Conservation (phyloP, 768 basidiomycete species). For the Lentinula lateritia region DNA sequence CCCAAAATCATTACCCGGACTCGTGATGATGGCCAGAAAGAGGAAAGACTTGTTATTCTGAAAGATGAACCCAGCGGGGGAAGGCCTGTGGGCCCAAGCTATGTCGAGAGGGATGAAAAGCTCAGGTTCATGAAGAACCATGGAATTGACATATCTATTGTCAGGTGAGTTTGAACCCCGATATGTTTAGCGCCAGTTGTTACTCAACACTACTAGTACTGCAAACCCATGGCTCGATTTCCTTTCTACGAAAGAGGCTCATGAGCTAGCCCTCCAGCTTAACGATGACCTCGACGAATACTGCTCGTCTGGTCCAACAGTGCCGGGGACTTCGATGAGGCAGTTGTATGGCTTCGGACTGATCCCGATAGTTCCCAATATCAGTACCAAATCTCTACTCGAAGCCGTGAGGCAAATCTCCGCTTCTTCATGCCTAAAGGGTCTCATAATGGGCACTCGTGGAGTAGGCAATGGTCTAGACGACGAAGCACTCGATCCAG, state of each 20-base stretch:
- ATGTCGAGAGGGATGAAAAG: slow-evolving; percentile 77
- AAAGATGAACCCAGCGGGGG: slow-evolving; percentile 78
- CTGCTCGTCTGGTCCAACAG: slow-evolving; percentile 58
- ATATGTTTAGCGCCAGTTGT: no score
- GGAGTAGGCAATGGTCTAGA: slow-evolving; percentile 79
- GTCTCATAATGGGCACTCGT: slow-evolving; percentile 77
- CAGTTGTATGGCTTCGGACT: slow-evolving; percentile 83
- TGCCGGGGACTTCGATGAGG: slow-evolving; percentile 36
- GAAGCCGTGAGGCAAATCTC: slow-evolving; percentile 64
- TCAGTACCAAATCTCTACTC: slow-evolving; percentile 50
- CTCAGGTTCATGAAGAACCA: slow-evolving; percentile 82
- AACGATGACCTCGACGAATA: slow-evolving; percentile 77
- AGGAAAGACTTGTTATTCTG: slow-evolving; percentile 72
- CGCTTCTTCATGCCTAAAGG: slow-evolving; percentile 58
- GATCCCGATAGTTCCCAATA: slow-evolving; percentile 71
- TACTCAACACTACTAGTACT: slow-evolving; percentile 36
- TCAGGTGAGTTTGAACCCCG: slow-evolving; percentile 41
- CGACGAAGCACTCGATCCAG: slow-evolving; percentile 68
- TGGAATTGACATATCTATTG: slow-evolving; percentile 72
- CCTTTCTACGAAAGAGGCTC: slow-evolving; percentile 62
- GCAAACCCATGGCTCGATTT: slow-evolving; percentile 95
- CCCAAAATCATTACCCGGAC: slow-evolving; percentile 58
- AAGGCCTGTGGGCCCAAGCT: slow-evolving; percentile 77
- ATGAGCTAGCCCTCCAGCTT: slow-evolving; percentile 56
- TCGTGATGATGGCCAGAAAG: slow-evolving; percentile 36